Percentiles rank a stretch among this genome's conserved stretches.
Conservation (phyloP, 805 yeast genomes). For the Isabelozyma rhagii region DNA sequence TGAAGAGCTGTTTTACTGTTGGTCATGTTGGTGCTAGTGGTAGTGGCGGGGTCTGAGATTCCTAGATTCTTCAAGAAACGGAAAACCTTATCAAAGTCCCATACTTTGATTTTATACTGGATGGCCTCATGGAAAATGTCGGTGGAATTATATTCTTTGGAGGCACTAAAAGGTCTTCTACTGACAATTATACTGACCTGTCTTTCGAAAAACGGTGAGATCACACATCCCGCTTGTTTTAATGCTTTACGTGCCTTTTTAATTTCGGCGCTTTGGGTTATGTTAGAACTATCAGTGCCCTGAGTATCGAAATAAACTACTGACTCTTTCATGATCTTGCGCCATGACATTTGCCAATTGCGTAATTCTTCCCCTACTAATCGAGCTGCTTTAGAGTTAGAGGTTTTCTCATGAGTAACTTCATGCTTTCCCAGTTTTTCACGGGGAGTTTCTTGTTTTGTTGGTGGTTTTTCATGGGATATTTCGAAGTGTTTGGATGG, state of each 20-base stretch:
- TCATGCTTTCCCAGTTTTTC: neutral
- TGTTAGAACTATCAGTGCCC: conserved; percentile 38
- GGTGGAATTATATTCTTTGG: conserved; percentile 39
- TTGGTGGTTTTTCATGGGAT: neutral
- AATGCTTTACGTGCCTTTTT: conserved; percentile 44
- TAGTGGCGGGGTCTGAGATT: conserved; percentile 24
- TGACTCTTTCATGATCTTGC: conserved; percentile 54
- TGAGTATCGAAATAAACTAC: conserved; percentile 60
- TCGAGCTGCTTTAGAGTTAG: conserved; percentile 14
- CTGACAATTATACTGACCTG: conserved; percentile 73
- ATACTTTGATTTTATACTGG: conserved; percentile 66
- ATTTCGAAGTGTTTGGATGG: neutral
- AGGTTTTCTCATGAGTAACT: neutral
- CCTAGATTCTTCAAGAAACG: conserved; percentile 69
- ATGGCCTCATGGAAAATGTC: conserved; percentile 70
- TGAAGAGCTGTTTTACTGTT: neutral
- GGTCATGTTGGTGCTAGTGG: neutral
- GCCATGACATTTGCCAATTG: conserved; percentile 68
- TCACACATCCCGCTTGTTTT: conserved; percentile 46
- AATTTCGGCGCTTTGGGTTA: conserved; percentile 32
- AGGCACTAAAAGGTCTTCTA: conserved; percentile 47
- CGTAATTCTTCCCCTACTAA: conserved; percentile 45
- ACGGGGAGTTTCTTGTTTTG: neutral
- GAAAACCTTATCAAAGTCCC: conserved; percentile 84
- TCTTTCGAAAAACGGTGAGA: conserved; percentile 50